Evolutionary conservation across 306 rosid species (phyloP).

Genomic region (Vachellia pachyceras): DNA sequence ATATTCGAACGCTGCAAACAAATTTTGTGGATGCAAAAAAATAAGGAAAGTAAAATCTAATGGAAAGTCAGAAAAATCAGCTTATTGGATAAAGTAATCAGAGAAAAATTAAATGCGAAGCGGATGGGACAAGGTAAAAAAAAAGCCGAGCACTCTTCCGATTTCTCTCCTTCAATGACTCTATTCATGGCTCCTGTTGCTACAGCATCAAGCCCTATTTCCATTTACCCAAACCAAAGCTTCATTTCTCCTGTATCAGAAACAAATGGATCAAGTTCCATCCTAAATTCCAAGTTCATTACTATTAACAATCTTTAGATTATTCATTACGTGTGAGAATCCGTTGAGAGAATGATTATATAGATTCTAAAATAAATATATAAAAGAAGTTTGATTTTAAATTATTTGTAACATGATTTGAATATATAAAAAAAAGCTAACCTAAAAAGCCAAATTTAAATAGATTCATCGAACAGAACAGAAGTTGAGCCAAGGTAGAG

Average conservation of each 20-base stretch:
- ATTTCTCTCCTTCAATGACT: not conserved
- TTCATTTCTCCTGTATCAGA: not conserved
- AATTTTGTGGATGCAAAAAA: slow-evolving; percentile 4
- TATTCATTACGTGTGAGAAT: too few relatives aligned
- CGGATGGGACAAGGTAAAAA: too few relatives aligned
- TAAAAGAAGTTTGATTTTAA: too few relatives aligned
- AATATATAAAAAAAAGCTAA: too few relatives aligned
- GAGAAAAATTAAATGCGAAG: slow-evolving; percentile 39
- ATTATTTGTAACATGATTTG: too few relatives aligned
- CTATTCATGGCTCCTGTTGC: not conserved
- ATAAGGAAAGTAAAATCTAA: slow-evolving; percentile 26
- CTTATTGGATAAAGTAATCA: slow-evolving; percentile 24
- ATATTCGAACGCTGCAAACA: too few relatives aligned
- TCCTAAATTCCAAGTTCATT: not conserved
- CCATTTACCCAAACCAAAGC: not conserved
- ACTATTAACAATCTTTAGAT: not conserved
- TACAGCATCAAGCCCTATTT: not conserved
- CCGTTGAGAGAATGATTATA: too few relatives aligned
- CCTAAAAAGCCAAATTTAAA: not conserved
- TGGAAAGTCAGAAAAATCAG: slow-evolving; percentile 30
- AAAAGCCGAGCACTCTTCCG: slow-evolving; percentile 30
- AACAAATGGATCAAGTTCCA: not conserved
- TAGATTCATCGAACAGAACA: not conserved
- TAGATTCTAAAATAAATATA: too few relatives aligned
- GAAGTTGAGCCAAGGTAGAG: not conserved